Conservation (phyloP, 306 rosid genomes). For the Medicago ruthenica region DNA sequence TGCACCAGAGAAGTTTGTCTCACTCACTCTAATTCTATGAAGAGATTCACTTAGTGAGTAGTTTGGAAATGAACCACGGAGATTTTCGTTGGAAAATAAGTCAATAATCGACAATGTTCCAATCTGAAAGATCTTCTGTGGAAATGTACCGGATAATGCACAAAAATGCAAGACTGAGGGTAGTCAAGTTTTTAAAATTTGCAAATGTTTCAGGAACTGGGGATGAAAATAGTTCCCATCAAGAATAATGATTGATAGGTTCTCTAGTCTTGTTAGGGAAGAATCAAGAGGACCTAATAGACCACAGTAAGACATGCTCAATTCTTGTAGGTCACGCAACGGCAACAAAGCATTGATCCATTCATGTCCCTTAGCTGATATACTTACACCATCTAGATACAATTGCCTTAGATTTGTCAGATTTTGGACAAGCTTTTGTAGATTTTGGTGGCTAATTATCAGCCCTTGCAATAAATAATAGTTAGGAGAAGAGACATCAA, state of each 20-base stretch:
- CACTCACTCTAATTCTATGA: too few relatives aligned
- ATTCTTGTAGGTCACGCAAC: neutral
- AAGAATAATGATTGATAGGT: constrained; percentile 6
- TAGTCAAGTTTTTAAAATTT: constrained; percentile 17
- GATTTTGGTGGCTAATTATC: neutral
- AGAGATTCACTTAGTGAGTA: too few relatives aligned
- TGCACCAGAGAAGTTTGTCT: too few relatives aligned
- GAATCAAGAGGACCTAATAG: constrained; percentile 41
- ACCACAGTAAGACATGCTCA: neutral
- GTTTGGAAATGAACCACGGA: neutral
- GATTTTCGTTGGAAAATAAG: neutral
- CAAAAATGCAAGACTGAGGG: neutral
- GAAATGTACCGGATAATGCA: constrained; percentile 35
- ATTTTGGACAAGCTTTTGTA: constrained; percentile 33
- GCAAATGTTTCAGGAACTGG: constrained; percentile 31
- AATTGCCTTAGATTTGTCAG: constrained; percentile 33
- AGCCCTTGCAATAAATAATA: too few relatives aligned
- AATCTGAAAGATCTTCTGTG: constrained; percentile 31
- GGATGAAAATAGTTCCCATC: neutral
- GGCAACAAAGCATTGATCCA: constrained; percentile 47
- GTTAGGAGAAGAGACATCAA: constrained; percentile 30
- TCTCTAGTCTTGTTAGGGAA: neutral
- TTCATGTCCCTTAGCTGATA: constrained; percentile 35
- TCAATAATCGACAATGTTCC: constrained; percentile 25
- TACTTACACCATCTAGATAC: constrained; percentile 41